phyloP scores from a whole-genome alignment of 139 green algal genomes.

The Pycnococcus provasolii region DNA sequence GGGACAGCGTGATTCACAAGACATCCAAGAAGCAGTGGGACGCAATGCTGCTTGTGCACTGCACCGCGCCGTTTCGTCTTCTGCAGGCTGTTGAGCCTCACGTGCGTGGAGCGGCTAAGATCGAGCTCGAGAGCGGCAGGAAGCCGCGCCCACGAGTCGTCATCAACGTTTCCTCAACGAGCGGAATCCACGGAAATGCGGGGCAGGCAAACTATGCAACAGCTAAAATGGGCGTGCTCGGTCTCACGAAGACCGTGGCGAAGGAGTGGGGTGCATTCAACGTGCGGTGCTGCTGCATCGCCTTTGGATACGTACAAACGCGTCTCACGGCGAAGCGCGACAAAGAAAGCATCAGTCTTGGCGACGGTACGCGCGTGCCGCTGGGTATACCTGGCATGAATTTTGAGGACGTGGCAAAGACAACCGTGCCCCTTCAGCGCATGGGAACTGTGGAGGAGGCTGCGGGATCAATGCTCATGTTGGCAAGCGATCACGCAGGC shows the following conservation, averaged over 20 bases:
- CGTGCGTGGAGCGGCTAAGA: conserved; percentile 63
- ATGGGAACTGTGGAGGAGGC: conserved; percentile 59
- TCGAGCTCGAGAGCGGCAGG: conserved; percentile 39
- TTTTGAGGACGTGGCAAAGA: conserved; percentile 10
- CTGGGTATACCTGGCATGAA: conserved; percentile 7
- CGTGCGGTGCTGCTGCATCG: conserved; percentile 67
- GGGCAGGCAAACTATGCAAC: conserved; percentile 49
- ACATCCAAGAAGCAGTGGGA: conserved; percentile 66
- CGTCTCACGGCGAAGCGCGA: conserved; percentile 7
- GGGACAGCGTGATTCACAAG: conserved; percentile 75
- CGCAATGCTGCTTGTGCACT: conserved; percentile 66
- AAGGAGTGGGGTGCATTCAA: conserved; percentile 72
- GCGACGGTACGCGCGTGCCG: conserved; percentile 2
- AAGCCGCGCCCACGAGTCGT: conserved; percentile 45
- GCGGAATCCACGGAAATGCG: conserved; percentile 53
- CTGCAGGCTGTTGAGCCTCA: conserved; percentile 54
- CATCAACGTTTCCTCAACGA: conserved; percentile 70
- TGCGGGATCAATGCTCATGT: conserved; percentile 60
- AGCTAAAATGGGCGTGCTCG: conserved; percentile 56
- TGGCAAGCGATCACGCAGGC: conserved; percentile 41
- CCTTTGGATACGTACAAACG: conserved; percentile 65
- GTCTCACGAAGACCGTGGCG: conserved; percentile 61
- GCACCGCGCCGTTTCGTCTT: conserved; percentile 65
- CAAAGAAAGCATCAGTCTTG: not conserved
- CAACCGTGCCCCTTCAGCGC: conserved; percentile 45